A percentile compares a stretch with the other conserved stretches of the same genome.
Evolutionary conservation across 2,329 filamentous ascomycete genomes (phyloP).

Genomic region (Fusarium nygamai): DNA sequence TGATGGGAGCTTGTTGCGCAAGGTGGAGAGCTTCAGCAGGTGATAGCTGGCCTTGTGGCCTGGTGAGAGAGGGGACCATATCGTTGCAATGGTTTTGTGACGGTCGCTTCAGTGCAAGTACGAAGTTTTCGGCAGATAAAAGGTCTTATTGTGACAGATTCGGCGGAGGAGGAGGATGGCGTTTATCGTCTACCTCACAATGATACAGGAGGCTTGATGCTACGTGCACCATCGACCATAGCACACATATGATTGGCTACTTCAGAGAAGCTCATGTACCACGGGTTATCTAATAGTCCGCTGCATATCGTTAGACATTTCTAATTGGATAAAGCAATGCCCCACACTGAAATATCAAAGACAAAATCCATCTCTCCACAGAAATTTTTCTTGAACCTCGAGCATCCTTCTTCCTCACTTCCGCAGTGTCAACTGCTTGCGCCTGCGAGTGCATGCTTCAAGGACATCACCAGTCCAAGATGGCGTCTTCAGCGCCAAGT

Average conservation of each 20-base stretch:
- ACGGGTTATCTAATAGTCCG: slow-evolving; percentile 23
- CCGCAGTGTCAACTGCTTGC: slow-evolving; percentile 26
- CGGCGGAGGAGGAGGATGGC: neutral
- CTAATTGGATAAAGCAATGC: neutral
- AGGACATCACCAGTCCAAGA: slow-evolving; percentile 26
- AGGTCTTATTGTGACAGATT: neutral
- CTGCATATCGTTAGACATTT: fast-evolving
- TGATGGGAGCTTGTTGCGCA: slow-evolving; percentile 68
- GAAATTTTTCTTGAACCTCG: slow-evolving; percentile 35
- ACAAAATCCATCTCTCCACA: slow-evolving; percentile 37
- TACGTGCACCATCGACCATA: slow-evolving; percentile 7
- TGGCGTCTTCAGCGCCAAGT: slow-evolving; percentile 41
- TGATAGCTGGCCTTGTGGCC: slow-evolving; percentile 66
- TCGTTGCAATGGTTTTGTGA: neutral
- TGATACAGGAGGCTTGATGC: slow-evolving; percentile 28
- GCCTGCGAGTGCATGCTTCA: slow-evolving; percentile 41
- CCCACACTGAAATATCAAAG: slow-evolving; percentile 31
- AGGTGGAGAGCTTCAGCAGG: slow-evolving; percentile 65
- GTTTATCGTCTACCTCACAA: slow-evolving; percentile 18
- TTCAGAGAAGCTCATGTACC: neutral
- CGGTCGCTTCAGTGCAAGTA: slow-evolving; percentile 4
- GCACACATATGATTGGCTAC: slow-evolving; percentile 33
- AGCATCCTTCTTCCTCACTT: slow-evolving; percentile 37
- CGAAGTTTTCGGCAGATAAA: neutral
- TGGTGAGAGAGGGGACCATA: slow-evolving; percentile 65